Base-by-base conservation (phyloP, 805 yeast species). In the Candida yuanshanica region DNA sequence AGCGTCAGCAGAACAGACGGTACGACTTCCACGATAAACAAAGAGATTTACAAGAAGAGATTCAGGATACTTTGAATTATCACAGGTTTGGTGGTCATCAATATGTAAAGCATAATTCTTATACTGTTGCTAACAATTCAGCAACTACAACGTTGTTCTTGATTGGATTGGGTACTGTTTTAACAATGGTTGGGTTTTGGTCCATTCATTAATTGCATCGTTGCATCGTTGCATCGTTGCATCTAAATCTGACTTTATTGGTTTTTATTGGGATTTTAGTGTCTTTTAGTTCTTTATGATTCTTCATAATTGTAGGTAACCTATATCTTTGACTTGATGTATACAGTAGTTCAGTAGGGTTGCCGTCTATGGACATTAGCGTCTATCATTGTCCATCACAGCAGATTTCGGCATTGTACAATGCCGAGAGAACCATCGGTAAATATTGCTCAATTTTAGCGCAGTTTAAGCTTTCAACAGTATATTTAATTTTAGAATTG, bases 21-120 rank as follows among this genome's bases (percentile, higher is more conserved):
- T 18, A 18, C 12, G 3, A 10, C 8, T 31, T 31, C 14, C 34
- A 33, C 20, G 45, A 39, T n/a, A 44, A 35, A 20, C 46, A 41
- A 9, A 23, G 26, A 10, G 33, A 49, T n/a, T 43, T 52, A 12
- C 48, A 50, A 13, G 41, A 46, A n/a, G 56, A 52, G 29, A 42
- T 50, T 5, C 47, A 51, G 16, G 51, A 53, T 32, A 51, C 53
- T 4, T 35, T 53, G 42, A 51, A 53, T 17, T 38, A 51, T 4
- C 56, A 53, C 23, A 39, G 58, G 16, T 53, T 49, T 42, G 57
- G 57, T 9, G 45, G 44, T n/a, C 52, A 48, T 18, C 20, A 31
- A 17, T 27, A 36, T n/a, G 11, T 7, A 14, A 21, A 33, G 20
- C 25, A 26, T 17, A 11, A 8, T 9, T 23, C 25, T 9, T 31